Percentiles rank a stretch among this genome's conserved stretches.
Evolutionary conservation across 192 early-diverging fungal species (phyloP).

Genomic region (Nowakowskiella sp.): DNA sequence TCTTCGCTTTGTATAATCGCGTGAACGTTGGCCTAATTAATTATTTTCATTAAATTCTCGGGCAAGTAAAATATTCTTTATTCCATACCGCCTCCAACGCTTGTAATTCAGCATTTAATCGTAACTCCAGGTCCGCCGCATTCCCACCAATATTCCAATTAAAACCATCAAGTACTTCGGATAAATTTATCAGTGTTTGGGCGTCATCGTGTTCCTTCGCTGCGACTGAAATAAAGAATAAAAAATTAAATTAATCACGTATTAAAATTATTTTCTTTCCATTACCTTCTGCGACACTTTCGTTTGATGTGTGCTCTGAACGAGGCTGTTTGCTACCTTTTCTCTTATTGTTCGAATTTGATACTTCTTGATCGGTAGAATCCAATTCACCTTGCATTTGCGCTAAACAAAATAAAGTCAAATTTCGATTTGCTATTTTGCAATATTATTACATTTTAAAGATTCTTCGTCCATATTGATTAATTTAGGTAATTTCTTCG

Average conservation of each 20-base stretch:
- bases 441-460: background rate
- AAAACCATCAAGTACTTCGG: slow-evolving; percentile 65
- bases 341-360: too few relatives aligned
- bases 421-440: background rate
- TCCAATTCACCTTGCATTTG: background rate
- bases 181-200: slow-evolving; percentile 9
- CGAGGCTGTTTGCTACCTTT: too few relatives aligned
- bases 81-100: slow-evolving; percentile 67
- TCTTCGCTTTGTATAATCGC: slow-evolving; percentile 89
- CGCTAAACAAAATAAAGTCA: background rate
- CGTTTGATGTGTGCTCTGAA: too few relatives aligned
- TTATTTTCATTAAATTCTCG: background rate
- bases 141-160: slow-evolving; percentile 84
- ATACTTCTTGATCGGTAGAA: background rate
- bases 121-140: slow-evolving; percentile 75
- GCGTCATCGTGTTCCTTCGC: slow-evolving; percentile 24
- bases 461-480: slow-evolving; percentile 38
- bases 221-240: slow-evolving; percentile 7
- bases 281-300: too few relatives aligned
- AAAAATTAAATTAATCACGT: background rate
- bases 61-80: slow-evolving; percentile 1
- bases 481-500: slow-evolving; percentile 28
- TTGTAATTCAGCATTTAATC: slow-evolving; percentile 75
- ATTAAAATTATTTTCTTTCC: background rate
- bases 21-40: slow-evolving; percentile 75